Base-by-base conservation (phyloP, 306 rosid genomes). In the Abrus precatorius region DNA sequence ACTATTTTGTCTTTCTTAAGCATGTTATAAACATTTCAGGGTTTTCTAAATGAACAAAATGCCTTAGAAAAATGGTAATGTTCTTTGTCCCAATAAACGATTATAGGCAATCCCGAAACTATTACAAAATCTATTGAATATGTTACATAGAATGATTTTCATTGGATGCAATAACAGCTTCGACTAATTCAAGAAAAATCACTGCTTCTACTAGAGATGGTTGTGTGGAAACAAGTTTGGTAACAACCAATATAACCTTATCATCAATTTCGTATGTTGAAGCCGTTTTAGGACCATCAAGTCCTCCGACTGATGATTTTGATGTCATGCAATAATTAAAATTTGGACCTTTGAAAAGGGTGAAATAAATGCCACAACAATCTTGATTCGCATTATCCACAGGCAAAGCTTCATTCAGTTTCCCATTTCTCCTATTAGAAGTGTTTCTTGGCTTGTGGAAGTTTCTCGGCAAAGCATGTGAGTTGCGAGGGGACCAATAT, bases 401-500 rank as follows among this genome's bases (percentile, higher is more conserved):
- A 61, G 44, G 20, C 32, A 52, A 33, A 48, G 76, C 30, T 77
- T 48, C 72, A 53, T 9, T 11, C 50, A 27, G 27, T 38, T 27
- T 45, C 74, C 70, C 43, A 75, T 53, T 63, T 40, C 74, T 64
- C 3, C 62, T 29, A 64, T 20, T 56, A 83, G 69, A 76, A 80
- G 38, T 80, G 74, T 73, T 50, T 72, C 30, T 74, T 59, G 57
- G 78, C 44, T 73, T 63, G 60, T 74, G 75, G 68, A 68, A 52
- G 74, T 74, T 82, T 80, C 63, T 72, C 40, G 62, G 56, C 88
- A 84, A 14, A 82, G 79, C 90, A 87, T 84, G 88, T 84, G 88
- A 81, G 77, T 69, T 74, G 71, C 3, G 74, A 83, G 86, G 87
- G 90, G 85, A 87, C 87, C 89, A 85, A 85, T 62, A 80, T 80